These are phyloP conservation scores for Eragrostis nindensis DNA, from an alignment of 176 grass and related monocot genomes.

Conservation along the genomic window DNA sequence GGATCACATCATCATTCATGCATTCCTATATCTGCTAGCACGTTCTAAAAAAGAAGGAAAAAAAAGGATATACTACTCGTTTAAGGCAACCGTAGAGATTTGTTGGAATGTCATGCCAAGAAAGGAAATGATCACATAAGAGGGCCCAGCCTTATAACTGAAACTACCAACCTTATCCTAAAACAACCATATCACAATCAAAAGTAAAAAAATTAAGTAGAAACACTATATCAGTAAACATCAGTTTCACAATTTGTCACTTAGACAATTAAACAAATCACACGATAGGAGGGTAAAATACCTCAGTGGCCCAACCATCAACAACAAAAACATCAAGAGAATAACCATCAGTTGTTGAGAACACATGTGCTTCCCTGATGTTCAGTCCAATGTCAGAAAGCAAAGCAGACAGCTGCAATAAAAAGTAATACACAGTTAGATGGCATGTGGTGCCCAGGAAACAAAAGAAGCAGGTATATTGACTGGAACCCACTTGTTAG, in stretches of 20 bases:
- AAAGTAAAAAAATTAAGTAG: neutral
- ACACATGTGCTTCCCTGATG: slow-evolving; percentile 87
- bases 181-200: neutral
- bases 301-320: slow-evolving; percentile 74
- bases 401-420: slow-evolving; percentile 66
- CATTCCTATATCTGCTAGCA: neutral
- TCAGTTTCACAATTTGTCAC: neutral
- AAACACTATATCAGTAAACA: neutral
- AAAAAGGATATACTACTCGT: neutral
- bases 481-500: neutral
- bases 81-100: slow-evolving; percentile 11
- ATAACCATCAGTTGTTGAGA: slow-evolving; percentile 76
- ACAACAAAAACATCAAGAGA: slow-evolving; percentile 89
- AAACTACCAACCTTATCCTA: neutral
- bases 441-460: neutral
- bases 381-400: slow-evolving; percentile 85
- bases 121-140: neutral
- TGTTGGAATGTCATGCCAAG: slow-evolving; percentile 19
- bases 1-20: neutral
- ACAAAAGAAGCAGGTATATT: neutral
- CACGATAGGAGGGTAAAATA: slow-evolving; percentile 35
- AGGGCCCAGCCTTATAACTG: neutral
- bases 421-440: slow-evolving; percentile 29
- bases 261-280: slow-evolving; percentile 3
- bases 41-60: no score